phyloP scores from a whole-genome alignment of 169 alveolate genomes.

The Cryptosporidium sp. region DNA sequence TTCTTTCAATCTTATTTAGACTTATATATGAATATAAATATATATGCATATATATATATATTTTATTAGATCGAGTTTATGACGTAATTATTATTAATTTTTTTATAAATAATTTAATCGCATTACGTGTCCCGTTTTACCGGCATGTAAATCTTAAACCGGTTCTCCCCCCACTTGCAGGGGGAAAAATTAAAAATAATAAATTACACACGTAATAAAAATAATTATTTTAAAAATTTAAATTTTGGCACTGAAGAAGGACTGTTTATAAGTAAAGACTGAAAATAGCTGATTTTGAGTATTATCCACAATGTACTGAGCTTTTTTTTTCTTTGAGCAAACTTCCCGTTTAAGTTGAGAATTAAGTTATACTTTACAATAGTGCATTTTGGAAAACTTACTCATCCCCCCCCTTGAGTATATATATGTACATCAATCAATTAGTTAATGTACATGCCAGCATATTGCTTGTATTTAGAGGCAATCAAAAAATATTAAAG shows the following conservation, averaged over 20 bases:
- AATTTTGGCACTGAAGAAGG: no score
- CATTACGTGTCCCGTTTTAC: constrained; percentile 72
- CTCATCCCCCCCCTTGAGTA: no score
- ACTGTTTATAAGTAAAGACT: no score
- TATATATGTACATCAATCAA: no score
- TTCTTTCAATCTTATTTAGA: no score
- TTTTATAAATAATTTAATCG: neutral
- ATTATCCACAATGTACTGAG: neutral
- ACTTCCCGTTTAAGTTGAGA: neutral
- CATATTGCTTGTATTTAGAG: no score
- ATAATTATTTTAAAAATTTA: neutral
- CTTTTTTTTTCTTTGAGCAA: no score
- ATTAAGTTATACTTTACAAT: neutral
- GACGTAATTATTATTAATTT: neutral
- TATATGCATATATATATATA: no score
- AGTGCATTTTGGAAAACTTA: no score
- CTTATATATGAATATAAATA: no score
- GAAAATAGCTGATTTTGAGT: no score
- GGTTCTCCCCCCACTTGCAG: constrained; percentile 51
- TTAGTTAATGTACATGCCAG: neutral
- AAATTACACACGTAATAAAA: neutral
- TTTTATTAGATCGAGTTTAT: constrained; percentile 6
- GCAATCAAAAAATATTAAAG: no score
- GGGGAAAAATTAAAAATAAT: constrained; percentile 5
- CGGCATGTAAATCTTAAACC: constrained; percentile 66